Evolutionary conservation across 2,329 filamentous ascomycete genomes (phyloP).

Genomic region (Colletotrichum caudatum): DNA sequence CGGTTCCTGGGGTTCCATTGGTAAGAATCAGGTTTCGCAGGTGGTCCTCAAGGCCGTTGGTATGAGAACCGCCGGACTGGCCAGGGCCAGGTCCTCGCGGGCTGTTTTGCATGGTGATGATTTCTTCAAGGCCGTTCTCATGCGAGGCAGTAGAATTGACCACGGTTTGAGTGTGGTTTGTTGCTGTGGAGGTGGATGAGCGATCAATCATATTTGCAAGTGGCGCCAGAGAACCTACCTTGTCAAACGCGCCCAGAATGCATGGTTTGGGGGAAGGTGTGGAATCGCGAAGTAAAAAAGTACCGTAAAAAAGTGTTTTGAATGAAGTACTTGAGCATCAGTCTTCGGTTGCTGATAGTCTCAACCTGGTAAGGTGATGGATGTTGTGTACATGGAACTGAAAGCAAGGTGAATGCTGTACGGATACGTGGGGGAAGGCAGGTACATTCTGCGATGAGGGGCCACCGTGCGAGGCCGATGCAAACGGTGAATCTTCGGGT

Average conservation of each 20-base stretch:
- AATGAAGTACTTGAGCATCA: neutral
- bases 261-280: slow-evolving; percentile 13
- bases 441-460: slow-evolving; percentile 31
- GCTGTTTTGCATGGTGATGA: slow-evolving; percentile 26
- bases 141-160: slow-evolving; percentile 15
- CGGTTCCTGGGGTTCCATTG: slow-evolving; percentile 53
- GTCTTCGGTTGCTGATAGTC: slow-evolving; percentile 18
- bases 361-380: slow-evolving; percentile 13
- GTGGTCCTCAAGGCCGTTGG: slow-evolving; percentile 65
- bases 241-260: slow-evolving; percentile 10
- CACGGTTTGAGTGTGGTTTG: slow-evolving; percentile 25
- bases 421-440: slow-evolving; percentile 19
- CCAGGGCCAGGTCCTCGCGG: slow-evolving; percentile 3
- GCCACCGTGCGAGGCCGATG: slow-evolving; percentile 8
- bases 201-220: slow-evolving; percentile 11
- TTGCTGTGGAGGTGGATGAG: slow-evolving; percentile 31
- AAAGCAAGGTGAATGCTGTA: slow-evolving; percentile 33
- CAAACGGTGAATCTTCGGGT: neutral
- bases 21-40: slow-evolving; percentile 71
- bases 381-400: slow-evolving; percentile 10
- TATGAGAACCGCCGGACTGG: slow-evolving; percentile 52
- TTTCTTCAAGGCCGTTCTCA: slow-evolving; percentile 12
- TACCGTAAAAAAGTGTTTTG: neutral
- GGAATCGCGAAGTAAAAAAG: neutral
- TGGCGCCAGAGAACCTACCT: slow-evolving; percentile 19